A percentile compares a stretch with the other conserved stretches of the same genome.
Conservation (phyloP, 192 early-diverging fungal species). For the Coemansia sp. region DNA sequence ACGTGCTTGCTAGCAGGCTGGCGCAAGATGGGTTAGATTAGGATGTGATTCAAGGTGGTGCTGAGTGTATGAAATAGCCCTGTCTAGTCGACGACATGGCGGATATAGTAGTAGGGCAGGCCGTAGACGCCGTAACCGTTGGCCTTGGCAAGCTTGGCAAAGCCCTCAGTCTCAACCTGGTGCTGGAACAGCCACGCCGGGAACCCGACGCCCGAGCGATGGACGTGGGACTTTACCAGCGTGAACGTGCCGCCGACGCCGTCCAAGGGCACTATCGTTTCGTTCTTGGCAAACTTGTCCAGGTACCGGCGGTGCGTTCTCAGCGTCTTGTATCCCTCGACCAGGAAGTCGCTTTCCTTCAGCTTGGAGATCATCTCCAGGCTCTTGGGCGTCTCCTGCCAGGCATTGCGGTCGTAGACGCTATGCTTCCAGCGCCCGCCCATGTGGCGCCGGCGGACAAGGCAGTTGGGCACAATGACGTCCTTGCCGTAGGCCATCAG, state of each 20-base stretch:
- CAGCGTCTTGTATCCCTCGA: slow-evolving; percentile 41
- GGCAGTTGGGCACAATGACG: slow-evolving; percentile 61
- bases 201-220: slow-evolving; percentile 61
- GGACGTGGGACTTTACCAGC: slow-evolving; percentile 58
- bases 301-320: slow-evolving; percentile 41
- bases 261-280: slow-evolving; percentile 53
- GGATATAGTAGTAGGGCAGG: slow-evolving; percentile 57
- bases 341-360: slow-evolving; percentile 33
- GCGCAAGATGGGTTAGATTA: too few species aligned
- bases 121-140: slow-evolving; percentile 59
- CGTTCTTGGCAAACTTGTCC: slow-evolving; percentile 36
- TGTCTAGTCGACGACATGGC: slow-evolving; percentile 49
- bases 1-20: too few species aligned
- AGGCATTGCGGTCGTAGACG: slow-evolving; percentile 66
- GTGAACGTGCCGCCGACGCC: slow-evolving; percentile 66
- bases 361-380: slow-evolving; percentile 37
- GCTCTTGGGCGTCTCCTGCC: slow-evolving; percentile 58
- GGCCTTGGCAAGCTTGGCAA: slow-evolving; percentile 65
- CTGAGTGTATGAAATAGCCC: too few species aligned
- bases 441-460: slow-evolving; percentile 26
- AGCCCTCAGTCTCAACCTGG: slow-evolving; percentile 66
- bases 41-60: too few species aligned
- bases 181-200: slow-evolving; percentile 59
- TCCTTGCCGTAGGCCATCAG: slow-evolving; percentile 62
- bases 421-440: slow-evolving; percentile 49